Evolutionary conservation across 2,329 filamentous ascomycete species (phyloP), one percentile per base, ranked within the genome.

Genomic region (Apiospora pterosperma): DNA sequence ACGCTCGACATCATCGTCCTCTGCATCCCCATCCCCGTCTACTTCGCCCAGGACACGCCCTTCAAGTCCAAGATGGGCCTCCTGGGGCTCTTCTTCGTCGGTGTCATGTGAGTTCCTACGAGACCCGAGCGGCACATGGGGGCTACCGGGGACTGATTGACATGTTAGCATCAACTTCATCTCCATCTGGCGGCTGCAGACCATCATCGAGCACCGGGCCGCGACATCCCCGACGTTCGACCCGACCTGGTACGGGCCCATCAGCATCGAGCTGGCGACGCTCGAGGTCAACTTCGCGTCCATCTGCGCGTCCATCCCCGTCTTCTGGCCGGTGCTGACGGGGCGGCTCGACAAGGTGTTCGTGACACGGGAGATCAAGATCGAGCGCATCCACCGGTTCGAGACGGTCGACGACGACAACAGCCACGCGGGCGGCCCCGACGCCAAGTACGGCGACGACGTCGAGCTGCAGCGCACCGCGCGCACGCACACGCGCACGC

Each of bases 321-420:
- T 75, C 14, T 76, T 76, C 70, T 76, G 71, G 72, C 74, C 74
- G 10, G 67, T 74, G 8, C 63, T 78, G 4, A 67, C 70, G 21
- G 67, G 73, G 25, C 65, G 64, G 10, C 39, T 76, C 38, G 73
- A 70, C 63, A 69, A 64, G 38, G 77, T 78, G 65, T 76, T 77
- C 64, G 73, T 78, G 16, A 78, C 76, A 16, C 74, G 74, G 14
- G 76, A 78, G 61, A 72, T 78, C 55, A 65, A 71, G 23, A 65
- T 73, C n/a, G 71, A 68, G 8, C 67, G 69, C 31, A 55, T 42
- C 19, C 64, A 63, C 52, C 64, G 66, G 2, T 67, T 66, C 66
- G 65, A 65, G 44, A 60, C 62, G 21, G 62, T 64, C n/a, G 64
- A 64, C 36, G 66, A 67, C n/a, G 62, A 64, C 52, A 42, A 61